Conservation (phyloP, 345 rosid genomes). For the Clausena lansium region DNA sequence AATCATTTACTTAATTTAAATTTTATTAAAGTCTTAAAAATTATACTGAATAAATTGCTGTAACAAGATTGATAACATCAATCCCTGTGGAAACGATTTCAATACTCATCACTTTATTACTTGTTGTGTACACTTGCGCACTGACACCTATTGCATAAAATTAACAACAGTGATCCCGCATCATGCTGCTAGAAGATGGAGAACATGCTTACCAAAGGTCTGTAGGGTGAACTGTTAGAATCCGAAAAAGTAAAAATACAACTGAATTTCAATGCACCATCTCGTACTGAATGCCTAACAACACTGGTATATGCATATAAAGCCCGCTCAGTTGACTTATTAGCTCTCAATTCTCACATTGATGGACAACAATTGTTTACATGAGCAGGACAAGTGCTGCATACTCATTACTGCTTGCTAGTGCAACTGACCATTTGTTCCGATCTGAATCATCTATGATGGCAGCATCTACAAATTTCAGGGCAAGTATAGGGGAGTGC, state of each 20-base stretch:
- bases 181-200: constrained; percentile 67
- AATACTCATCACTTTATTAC: no score
- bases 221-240: constrained; percentile 26
- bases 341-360: constrained; percentile 21
- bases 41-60: no score
- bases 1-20: no score
- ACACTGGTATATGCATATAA: constrained; percentile 68
- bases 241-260: constrained; percentile 14
- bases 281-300: constrained; percentile 54
- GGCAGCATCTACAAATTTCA: constrained; percentile 52
- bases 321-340: constrained; percentile 35
- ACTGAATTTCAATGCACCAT: constrained; percentile 44
- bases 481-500: constrained; percentile 66
- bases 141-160: no score
- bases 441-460: constrained; percentile 52
- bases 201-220: constrained; percentile 42
- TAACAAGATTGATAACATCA: no score
- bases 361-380: constrained; percentile 23
- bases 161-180: constrained; percentile 50
- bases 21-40: no score
- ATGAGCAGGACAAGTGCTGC: constrained; percentile 56
- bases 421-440: constrained; percentile 51
- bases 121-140: no score
- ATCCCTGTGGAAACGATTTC: no score
- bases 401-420: constrained; percentile 70